Conservation (phyloP, 2,329 filamentous ascomycete species). For the Xylariaceae sp. region DNA sequence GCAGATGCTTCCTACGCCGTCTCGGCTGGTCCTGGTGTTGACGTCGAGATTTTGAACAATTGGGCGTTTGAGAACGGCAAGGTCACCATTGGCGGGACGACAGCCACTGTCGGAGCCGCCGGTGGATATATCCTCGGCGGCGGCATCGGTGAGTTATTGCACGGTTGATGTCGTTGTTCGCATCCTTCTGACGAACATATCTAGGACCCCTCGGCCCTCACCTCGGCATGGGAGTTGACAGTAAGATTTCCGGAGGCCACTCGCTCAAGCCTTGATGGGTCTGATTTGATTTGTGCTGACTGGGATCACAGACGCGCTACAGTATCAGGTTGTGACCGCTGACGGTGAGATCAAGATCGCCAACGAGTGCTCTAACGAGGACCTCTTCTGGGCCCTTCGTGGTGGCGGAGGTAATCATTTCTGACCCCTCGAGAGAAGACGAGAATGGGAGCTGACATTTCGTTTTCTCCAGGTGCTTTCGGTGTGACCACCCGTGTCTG, state of each 20-base stretch:
- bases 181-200: no score
- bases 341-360: constrained; percentile 3
- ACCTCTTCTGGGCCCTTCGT: constrained; percentile 5
- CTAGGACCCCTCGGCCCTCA: constrained; percentile 2
- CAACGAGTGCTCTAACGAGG: constrained; percentile 1
- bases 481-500: constrained; percentile 5
- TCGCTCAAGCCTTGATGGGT: no score
- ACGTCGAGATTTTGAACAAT: constrained; percentile 3
- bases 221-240: constrained; percentile 4
- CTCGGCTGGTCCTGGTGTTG: constrained; percentile 1
- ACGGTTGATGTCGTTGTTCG: no score
- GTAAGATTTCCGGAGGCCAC: neutral
- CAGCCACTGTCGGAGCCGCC: constrained; percentile 1
- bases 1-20: neutral
- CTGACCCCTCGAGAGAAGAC: no score
- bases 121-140: constrained; percentile 3
- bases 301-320: neutral
- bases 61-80: neutral
- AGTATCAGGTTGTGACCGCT: constrained; percentile 1
- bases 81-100: constrained; percentile 5
- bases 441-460: neutral
- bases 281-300: no score
- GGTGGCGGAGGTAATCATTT: neutral
- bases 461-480: neutral
- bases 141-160: neutral